Percentiles rank a stretch among this genome's conserved stretches.
Evolutionary conservation across 306 rosid genomes (phyloP).

Genomic region (Rubus parviflorus): DNA sequence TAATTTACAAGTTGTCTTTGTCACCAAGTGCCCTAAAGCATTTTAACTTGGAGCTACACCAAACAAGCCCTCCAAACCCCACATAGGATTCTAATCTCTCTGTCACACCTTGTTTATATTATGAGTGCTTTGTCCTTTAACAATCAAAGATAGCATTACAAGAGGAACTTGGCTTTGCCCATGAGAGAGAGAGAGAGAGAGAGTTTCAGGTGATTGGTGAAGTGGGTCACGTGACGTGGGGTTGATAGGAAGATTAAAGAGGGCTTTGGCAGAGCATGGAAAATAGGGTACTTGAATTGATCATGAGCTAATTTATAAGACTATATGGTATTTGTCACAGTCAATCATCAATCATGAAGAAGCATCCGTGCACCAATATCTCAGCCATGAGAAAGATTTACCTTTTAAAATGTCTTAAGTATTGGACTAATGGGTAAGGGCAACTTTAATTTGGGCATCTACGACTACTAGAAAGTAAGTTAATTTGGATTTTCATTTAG

Average conservation of each 20-base stretch:
- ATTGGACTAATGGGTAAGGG: slow-evolving; percentile 1
- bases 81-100: slow-evolving; percentile 79
- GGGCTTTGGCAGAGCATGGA: slow-evolving; percentile 28
- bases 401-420: slow-evolving; percentile 26
- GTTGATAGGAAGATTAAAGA: slow-evolving; percentile 40
- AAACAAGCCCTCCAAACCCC: slow-evolving; percentile 45
- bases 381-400: slow-evolving; percentile 37
- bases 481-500: too few species aligned
- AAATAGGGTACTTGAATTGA: slow-evolving; percentile 22
- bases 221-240: slow-evolving; percentile 44
- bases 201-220: slow-evolving; percentile 34
- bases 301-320: slow-evolving; percentile 8
- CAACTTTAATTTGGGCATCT: slow-evolving; percentile 19
- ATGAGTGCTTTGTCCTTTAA: slow-evolving; percentile 35
- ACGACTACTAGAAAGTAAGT: too few species aligned
- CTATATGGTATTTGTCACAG: slow-evolving; percentile 27
- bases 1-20: slow-evolving; percentile 24
- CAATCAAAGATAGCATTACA: slow-evolving; percentile 38
- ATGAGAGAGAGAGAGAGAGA: slow-evolving; percentile 2
- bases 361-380: slow-evolving; percentile 42
- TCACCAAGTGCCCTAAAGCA: slow-evolving; percentile 28
- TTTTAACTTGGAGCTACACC: slow-evolving; percentile 33
- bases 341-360: slow-evolving; percentile 43
- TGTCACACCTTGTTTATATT: slow-evolving; percentile 7
- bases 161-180: slow-evolving; percentile 41